Evolutionary conservation across 1,284 basidiomycete species (phyloP), one percentile per base, ranked within the genome.

Genomic region (Tremellales sp.): DNA sequence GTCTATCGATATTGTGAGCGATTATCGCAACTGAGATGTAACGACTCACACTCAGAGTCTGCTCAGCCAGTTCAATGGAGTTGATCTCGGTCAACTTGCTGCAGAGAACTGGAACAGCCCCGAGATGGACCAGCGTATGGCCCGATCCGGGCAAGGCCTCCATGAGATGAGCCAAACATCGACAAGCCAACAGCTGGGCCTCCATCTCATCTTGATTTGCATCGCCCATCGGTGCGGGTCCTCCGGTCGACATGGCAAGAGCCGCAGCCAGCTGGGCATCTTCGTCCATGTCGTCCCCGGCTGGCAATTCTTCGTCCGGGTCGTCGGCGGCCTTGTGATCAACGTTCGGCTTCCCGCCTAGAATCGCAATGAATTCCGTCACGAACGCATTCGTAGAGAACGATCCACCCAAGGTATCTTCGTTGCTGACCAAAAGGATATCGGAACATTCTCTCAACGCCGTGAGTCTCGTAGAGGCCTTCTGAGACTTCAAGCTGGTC

Each of bases 371-470:
- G 37, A 98, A 81, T 71, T 97, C 95, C 58, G 84, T 83, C 34
- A 94, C 89, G 67, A 92, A 97, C 13, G 84, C 81, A 61, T 94
- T 90, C 24, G 92, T 85, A 55, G 88, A 89, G 75, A 98, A 94
- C 1, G 63, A 37, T 36, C 91, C 92, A 13, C 89, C 87, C 34
- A 99, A 78, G 1, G 91, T 97, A 70, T 98, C 95, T 73, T 98
- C 94, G 6, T 91, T 97, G 72, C 89, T 91, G 73, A 98, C 93
- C 54, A 89, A 89, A 47, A 98, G 82, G 36, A 97, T 72, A 68
- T 98, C 95, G 67, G 87, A 91, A 45, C 97, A 81, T 66, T 98
- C 94, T 65, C 97, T 91, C 13, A 99, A 77, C 3, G 92, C 91
- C 41, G 92, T 76, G 42, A 97, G 81, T 38, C 89, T 83, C 22